phyloP scores from a whole-genome alignment of 2,329 filamentous ascomycete genomes.

The Cladosporium sp. region DNA sequence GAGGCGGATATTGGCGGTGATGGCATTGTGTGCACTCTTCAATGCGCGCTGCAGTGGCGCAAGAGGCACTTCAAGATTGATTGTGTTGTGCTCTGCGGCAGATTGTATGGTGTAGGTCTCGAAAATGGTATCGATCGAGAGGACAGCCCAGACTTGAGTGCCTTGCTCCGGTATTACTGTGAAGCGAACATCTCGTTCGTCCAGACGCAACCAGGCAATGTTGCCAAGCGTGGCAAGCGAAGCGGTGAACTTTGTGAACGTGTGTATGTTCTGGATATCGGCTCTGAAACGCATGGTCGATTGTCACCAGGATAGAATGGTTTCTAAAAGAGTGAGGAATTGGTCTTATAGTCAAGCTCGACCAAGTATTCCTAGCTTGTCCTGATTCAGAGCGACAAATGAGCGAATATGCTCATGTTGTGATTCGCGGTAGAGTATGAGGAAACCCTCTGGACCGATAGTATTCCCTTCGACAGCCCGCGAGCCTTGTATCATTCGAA shows the following conservation, averaged over 20 bases:
- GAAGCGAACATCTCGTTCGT: constrained; percentile 83
- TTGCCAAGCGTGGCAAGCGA: constrained; percentile 67
- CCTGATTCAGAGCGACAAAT: no score
- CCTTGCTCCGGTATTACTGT: constrained; percentile 93
- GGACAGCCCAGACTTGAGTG: constrained; percentile 76
- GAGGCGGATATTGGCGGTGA: constrained; percentile 77
- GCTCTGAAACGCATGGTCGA: constrained; percentile 38
- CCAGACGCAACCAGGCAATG: constrained; percentile 85
- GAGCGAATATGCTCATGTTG: no score
- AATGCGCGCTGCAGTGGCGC: constrained; percentile 84
- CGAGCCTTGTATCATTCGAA: no score
- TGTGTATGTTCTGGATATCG: constrained; percentile 33
- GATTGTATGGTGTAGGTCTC: constrained; percentile 81
- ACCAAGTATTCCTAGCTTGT: no score
- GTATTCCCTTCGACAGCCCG: no score
- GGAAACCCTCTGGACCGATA: no score
- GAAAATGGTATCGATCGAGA: constrained; percentile 70
- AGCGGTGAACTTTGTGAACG: constrained; percentile 53
- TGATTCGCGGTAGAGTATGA: no score
- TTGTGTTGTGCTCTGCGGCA: constrained; percentile 75
- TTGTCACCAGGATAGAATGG: no score
- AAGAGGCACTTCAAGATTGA: constrained; percentile 95
- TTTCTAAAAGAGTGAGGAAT: no score
- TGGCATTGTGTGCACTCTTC: constrained; percentile 77
- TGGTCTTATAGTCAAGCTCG: no score